Percentiles rank a stretch among this genome's conserved stretches.
Evolutionary conservation across 148 eudicot genomes (phyloP).

Genomic region (Tetragonia tetragonoides): DNA sequence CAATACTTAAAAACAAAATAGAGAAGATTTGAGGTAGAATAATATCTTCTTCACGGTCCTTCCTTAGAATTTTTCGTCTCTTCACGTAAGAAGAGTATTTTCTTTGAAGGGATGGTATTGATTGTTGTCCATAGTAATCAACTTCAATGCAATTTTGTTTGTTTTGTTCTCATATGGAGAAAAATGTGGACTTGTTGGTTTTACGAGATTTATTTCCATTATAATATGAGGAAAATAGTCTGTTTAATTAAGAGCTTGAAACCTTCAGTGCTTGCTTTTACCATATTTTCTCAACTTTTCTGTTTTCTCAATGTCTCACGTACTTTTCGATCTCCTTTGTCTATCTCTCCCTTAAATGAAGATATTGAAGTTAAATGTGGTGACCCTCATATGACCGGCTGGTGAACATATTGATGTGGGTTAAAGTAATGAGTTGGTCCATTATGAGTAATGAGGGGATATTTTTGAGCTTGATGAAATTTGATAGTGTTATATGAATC

Average conservation of each 20-base stretch:
- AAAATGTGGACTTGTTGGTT: neutral
- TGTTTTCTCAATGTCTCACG: neutral
- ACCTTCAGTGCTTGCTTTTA: neutral
- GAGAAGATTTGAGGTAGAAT: too few relatives aligned
- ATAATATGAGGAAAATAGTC: too few relatives aligned
- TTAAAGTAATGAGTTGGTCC: neutral
- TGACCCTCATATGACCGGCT: neutral
- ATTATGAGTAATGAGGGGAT: neutral
- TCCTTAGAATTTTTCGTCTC: neutral
- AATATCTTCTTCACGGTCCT: too few relatives aligned
- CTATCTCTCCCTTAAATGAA: neutral
- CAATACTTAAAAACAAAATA: too few relatives aligned
- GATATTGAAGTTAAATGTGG: neutral
- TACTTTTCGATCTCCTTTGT: neutral
- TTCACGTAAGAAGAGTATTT: neutral
- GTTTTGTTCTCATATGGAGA: neutral
- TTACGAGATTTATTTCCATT: neutral
- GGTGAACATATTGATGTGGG: neutral
- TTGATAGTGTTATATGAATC: neutral
- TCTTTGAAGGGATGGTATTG: neutral
- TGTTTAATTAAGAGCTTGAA: neutral
- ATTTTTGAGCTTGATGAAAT: neutral
- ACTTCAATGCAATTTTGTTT: neutral
- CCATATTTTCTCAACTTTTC: neutral
- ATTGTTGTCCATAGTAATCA: neutral